Evolutionary conservation across 2,329 filamentous ascomycete species (phyloP), one percentile per base, ranked within the genome.

Genomic region (Xylariales sp.): DNA sequence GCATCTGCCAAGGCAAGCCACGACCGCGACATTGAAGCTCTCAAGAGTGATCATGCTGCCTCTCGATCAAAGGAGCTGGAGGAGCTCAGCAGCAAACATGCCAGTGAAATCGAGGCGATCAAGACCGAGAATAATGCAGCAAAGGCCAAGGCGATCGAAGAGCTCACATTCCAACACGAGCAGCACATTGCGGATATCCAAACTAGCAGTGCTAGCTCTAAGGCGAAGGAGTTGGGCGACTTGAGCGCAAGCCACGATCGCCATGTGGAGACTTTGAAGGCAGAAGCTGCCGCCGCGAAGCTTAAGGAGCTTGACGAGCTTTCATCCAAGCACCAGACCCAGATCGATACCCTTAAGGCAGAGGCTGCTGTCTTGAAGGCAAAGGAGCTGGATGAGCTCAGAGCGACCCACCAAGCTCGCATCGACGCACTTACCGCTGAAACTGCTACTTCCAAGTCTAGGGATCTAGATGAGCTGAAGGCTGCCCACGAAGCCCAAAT

Each of bases 21-120:
- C 13, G 35, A 38, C 8, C 35, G 35, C 5, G 19, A 52, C 23
- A 38, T 56, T 10, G 53, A 54, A 12, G 40, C 40, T 3, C 31
- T 58, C 16, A 54, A 44, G 39, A 53, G 42, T 30, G 55, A 58
- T 16, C 45, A 52, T 40, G 38, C 49, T 14, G 41, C 50, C 18
- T 18, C 43, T 7, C 50, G 40, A 33, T 46, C 47, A 6, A 51
- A 44, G 24, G 54, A 56, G 31, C 15, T 53, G 2, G 54, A 54
- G 13, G 42, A 45, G 4, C 17, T 56, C 6, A 36, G 43, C 20
- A 38, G 48, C 10, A 45, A 37, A 8, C 55, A 58, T 39, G 34
- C 47, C 6, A 38, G 45, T 7, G 51, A 56, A 30, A 24, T 58
- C 16, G 46, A 51, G 12, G 39, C 40, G 15, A 32, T 59, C 20